Base-by-base conservation (phyloP, 1,284 basidiomycete genomes). In the Ceratobasidium sp. region DNA sequence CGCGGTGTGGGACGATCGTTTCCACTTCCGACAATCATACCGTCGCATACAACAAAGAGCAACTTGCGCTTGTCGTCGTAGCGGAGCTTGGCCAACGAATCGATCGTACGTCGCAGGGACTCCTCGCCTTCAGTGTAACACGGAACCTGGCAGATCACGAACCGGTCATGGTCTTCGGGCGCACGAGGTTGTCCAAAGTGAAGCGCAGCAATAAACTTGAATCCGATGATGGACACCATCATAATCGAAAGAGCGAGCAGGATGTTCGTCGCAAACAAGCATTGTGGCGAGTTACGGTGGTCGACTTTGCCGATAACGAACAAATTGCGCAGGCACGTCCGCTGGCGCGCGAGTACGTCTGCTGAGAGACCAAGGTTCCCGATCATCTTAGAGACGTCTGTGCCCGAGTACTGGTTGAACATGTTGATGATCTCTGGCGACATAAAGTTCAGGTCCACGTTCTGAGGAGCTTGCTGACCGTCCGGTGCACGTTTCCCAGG, bases 1-100 rank as follows among this genome's bases (percentile, higher is more conserved):
- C 95, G 89, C 1, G 95, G 95, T 0, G 95, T 97, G 8, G 95
- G 93, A 51, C 92, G 87, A 82, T 97, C 94, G 83, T 98, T 98
- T 3, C 96, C 96, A 17, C 93, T 93, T 82, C 98, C 97, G 76
- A 99, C 94, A 78, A 99, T 99, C 89, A 97, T 99, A 79, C 98
- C 97, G 83, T 99, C 97, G 81, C 98, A 99, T 79, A 99, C 93
- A 83, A 99, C 87, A 78, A 98, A 91, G 33, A 99, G 85, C 3
- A 99, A 86, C 84, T 99, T 99, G 74, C 96, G 93, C 84, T 99
- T 99, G 86, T 99, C 96, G 81, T 99, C 97, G 81, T 99, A 99
- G 83, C 95, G 97, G 82, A 98, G 88, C 80, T 92, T 90, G 7
- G 97, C 94, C 74, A 99, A 86, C 22, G 96, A 98, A 82, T 99